phyloP scores from a whole-genome alignment of 305 asterid genomes.

The Fraxinus dipetala region DNA sequence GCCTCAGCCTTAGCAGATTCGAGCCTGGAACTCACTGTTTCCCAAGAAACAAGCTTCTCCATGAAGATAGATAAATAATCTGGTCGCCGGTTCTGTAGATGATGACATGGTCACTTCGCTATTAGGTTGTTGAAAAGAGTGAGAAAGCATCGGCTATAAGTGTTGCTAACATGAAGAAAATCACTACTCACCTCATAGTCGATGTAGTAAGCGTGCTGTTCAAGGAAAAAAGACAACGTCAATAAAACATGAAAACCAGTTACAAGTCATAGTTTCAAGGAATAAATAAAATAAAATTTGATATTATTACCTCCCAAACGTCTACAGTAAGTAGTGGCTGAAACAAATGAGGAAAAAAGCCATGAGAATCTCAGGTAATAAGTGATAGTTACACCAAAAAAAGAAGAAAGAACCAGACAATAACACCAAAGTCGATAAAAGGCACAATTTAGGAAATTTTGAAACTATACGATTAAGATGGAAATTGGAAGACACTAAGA shows the following conservation, averaged over 20 bases:
- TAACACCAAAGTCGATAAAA: neutral
- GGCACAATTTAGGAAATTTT: neutral
- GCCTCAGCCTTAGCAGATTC: slow-evolving; percentile 70
- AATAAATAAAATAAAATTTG: neutral
- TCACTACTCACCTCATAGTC: slow-evolving; percentile 65
- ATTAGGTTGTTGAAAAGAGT: neutral
- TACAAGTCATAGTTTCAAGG: neutral
- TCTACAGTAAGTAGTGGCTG: slow-evolving; percentile 96
- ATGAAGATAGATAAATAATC: slow-evolving; percentile 72
- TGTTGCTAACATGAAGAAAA: neutral
- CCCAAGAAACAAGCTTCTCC: slow-evolving; percentile 97
- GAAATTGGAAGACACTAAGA: neutral
- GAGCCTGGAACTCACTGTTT: slow-evolving; percentile 74
- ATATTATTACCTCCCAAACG: slow-evolving; percentile 85
- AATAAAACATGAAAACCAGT: slow-evolving; percentile 19
- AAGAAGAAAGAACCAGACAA: neutral
- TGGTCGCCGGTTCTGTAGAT: slow-evolving; percentile 66
- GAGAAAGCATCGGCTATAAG: neutral
- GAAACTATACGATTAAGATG: neutral
- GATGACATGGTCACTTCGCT: neutral
- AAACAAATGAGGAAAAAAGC: slow-evolving; percentile 27
- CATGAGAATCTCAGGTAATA: slow-evolving; percentile 2
- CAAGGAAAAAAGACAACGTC: slow-evolving; percentile 13
- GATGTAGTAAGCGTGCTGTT: slow-evolving; percentile 91
- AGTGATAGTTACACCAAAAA: neutral